Evolutionary conservation across 1,284 basidiomycete species (phyloP), one percentile per base, ranked within the genome.

Genomic region (Cutaneotrichosporon sp.): DNA sequence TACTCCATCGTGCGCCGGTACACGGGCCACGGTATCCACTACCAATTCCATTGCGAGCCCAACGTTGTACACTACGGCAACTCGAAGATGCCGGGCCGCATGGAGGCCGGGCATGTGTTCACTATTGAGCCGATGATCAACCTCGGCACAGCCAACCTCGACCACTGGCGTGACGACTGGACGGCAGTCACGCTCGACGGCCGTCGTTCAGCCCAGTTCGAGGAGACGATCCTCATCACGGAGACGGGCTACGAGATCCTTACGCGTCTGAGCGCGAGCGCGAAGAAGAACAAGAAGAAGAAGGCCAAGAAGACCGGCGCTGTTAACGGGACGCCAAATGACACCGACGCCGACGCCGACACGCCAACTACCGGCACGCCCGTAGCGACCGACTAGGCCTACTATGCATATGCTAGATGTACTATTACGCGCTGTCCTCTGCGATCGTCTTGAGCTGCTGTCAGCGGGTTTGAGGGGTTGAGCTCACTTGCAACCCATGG

Each of bases 191-290:
- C 95, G 2, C 66, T 74, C 26, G 94, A 97, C 80, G 95, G 94
- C 34, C 89, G 90, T 76, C 84, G 85, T 66, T 93, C 90, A 69
- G 95, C 95, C 6, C 95, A 98, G 74, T 97, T 97, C 74, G 95
- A 98, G 79, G 95, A 98, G 73, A 97, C 94, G 0, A 82, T 91
- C 49, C 79, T 98, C 63, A 90, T 98, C 74, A 97, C 95, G 21
- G 92, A 94, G 73, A 90, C 87, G 21, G 95, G 95, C 5, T 88
- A 89, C 49, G 95, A 98, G 78, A 85, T 96, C 65, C 83, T 98
- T 47, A 97, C 95, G 2, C 89, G 80, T 52, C 73, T 73, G 16
- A 65, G 70, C n/a, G 68, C 69, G 50, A 65, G 69, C 57, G 72
- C 70, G 63, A 77, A 77, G 66, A 79, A 73, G 68, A 73, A 73